Conservation (phyloP, 2,329 filamentous ascomycete species). For the Diaporthe batatas region DNA sequence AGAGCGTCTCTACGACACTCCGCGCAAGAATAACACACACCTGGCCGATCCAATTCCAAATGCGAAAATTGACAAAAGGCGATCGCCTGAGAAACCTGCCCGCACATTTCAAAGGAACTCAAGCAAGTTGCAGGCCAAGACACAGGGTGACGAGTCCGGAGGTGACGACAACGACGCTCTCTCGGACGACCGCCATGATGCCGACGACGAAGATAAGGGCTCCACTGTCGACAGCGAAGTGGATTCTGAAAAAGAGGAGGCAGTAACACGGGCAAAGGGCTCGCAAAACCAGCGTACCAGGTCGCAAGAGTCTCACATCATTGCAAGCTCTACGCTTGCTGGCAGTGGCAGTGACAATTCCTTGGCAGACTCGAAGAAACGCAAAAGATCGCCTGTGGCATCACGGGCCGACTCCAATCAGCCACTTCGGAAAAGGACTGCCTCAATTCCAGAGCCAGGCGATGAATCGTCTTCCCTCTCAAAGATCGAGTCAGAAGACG, state of each 20-base stretch:
- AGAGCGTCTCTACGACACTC: constrained; percentile 91
- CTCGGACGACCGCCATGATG: constrained; percentile 49
- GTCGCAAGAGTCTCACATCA: constrained; percentile 41
- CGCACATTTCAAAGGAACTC: constrained; percentile 74
- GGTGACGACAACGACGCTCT: constrained; percentile 57
- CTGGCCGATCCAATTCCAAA: constrained; percentile 5
- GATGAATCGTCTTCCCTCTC: constrained; percentile 52
- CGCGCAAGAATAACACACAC: constrained; percentile 64
- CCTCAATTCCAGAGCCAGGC: constrained; percentile 58
- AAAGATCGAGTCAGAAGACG: constrained; percentile 53
- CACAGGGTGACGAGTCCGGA: constrained; percentile 50
- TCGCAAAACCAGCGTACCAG: constrained; percentile 42
- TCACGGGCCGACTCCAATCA: constrained; percentile 62
- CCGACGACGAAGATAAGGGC: constrained; percentile 51
- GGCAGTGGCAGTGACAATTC: constrained; percentile 49
- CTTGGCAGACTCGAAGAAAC: constrained; percentile 59
- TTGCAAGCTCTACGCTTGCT: constrained; percentile 42
- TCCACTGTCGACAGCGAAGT: constrained; percentile 55
- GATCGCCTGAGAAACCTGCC: constrained; percentile 64
- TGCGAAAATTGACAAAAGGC: constrained; percentile 49
- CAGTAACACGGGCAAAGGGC: constrained; percentile 47
- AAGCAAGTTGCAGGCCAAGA: constrained; percentile 77
- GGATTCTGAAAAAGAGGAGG: constrained; percentile 50
- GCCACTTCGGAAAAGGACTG: constrained; percentile 67
- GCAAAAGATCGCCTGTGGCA: constrained; percentile 62